phyloP scores from a whole-genome alignment of 1,139 yeast species.

The Blastobotrys elegans region DNA sequence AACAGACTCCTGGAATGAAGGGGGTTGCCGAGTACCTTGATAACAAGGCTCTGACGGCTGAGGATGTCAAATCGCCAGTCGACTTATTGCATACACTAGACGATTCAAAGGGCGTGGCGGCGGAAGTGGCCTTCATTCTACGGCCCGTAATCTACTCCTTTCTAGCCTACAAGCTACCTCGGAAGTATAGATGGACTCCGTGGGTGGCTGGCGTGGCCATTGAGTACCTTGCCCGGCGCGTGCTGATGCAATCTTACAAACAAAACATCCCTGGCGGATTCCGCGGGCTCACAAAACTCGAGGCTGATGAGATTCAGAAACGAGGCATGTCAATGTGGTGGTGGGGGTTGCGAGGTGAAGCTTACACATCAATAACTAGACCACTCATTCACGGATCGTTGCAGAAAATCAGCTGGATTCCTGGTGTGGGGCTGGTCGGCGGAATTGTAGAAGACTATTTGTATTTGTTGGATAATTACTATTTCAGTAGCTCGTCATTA shows the following conservation, averaged over 20 bases:
- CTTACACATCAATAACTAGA: conserved; percentile 35
- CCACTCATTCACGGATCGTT: conserved; percentile 30
- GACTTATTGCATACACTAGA: conserved; percentile 28
- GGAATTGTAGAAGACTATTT: conserved; percentile 37
- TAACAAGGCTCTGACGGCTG: conserved; percentile 31
- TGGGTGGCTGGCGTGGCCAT: conserved; percentile 38
- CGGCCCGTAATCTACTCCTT: conserved; percentile 38
- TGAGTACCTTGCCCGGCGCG: conserved; percentile 33
- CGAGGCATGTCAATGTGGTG: conserved; percentile 35
- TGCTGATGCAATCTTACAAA: conserved; percentile 22
- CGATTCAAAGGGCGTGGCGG: conserved; percentile 25
- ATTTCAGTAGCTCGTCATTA: conserved; percentile 34
- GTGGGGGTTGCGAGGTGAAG: conserved; percentile 40
- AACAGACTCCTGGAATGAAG: conserved; percentile 6
- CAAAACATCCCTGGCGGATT: conserved; percentile 28
- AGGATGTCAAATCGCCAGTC: conserved; percentile 34
- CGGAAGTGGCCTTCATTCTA: conserved; percentile 35
- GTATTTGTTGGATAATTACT: conserved; percentile 37
- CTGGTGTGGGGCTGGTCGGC: conserved; percentile 32
- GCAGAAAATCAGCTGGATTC: conserved; percentile 27
- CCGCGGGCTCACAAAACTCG: conserved; percentile 32
- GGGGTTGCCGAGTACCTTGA: conserved; percentile 25
- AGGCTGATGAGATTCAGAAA: conserved; percentile 32
- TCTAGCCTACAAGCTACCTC: conserved; percentile 27
- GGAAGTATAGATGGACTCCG: conserved; percentile 34